Conservation (phyloP, 495 filamentous ascomycete genomes). For the Venustampulla echinocandica region DNA sequence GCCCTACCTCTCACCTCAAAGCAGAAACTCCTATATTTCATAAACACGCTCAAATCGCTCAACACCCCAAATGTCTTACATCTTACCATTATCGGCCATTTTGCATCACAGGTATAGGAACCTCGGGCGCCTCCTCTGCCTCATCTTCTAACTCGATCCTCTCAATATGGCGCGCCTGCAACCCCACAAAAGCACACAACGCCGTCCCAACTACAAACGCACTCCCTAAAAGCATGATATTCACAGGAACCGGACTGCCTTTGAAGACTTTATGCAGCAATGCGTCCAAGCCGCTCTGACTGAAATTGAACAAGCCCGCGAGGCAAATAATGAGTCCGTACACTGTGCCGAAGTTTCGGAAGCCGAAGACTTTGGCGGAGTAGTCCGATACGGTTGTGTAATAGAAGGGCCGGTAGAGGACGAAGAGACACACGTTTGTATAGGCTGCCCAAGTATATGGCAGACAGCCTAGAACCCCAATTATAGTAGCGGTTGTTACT, state of each 20-base stretch:
- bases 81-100: too few relatives aligned
- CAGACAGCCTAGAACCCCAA: slow-evolving; percentile 73
- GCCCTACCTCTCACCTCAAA: too few relatives aligned
- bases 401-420: slow-evolving; percentile 64
- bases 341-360: slow-evolving; percentile 88
- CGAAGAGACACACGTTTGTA: slow-evolving; percentile 72
- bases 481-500: slow-evolving; percentile 61
- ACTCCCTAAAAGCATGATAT: slow-evolving; percentile 53
- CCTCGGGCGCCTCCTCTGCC: slow-evolving; percentile 28
- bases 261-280: slow-evolving; percentile 64
- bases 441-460: slow-evolving; percentile 59
- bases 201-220: slow-evolving; percentile 51
- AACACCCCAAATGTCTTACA: too few relatives aligned
- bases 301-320: slow-evolving; percentile 80
- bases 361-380: slow-evolving; percentile 90
- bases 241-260: slow-evolving; percentile 70
- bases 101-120: slow-evolving; percentile 24
- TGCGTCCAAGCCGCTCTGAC: slow-evolving; percentile 73
- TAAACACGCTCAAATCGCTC: too few relatives aligned
- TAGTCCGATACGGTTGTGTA: slow-evolving; percentile 80
- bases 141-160: slow-evolving; percentile 32
- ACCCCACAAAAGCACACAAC: slow-evolving; percentile 52
- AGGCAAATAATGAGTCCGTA: slow-evolving; percentile 92
- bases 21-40: too few relatives aligned
- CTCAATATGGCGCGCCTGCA: slow-evolving; percentile 23